phyloP scores from a whole-genome alignment of 2,329 filamentous ascomycete species.

The Ceratocystis albifundus region DNA sequence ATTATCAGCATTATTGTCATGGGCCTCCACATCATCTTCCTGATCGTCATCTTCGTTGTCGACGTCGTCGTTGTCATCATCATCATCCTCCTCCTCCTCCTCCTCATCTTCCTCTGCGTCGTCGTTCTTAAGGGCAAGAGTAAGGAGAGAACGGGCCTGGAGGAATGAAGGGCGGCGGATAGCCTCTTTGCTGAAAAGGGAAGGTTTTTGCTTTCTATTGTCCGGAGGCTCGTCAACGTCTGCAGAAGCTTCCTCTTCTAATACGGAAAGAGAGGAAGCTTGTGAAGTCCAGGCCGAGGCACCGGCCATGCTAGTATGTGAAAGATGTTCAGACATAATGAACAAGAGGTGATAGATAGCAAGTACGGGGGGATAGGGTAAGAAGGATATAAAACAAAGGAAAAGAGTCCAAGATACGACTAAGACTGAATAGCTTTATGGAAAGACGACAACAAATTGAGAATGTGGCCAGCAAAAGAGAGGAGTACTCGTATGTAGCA shows the following conservation, averaged over 20 bases:
- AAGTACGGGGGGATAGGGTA: not conserved
- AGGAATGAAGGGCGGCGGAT: conserved; percentile 22
- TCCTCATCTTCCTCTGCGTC: conserved; percentile 49
- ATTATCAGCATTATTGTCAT: conserved; percentile 46
- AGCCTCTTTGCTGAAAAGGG: conserved; percentile 28
- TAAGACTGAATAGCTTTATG: not conserved
- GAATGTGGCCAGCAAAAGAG: too few relatives aligned
- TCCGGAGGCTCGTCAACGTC: conserved; percentile 25
- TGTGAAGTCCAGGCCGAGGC: conserved; percentile 22
- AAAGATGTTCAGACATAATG: conserved; percentile 19
- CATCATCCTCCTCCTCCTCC: conserved; percentile 36
- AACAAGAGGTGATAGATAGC: not conserved
- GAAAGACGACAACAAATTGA: too few relatives aligned
- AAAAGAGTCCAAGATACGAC: not conserved
- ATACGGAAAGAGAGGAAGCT: conserved; percentile 18
- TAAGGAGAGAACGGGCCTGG: conserved; percentile 56
- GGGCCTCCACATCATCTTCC: conserved; percentile 32
- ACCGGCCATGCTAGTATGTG: conserved; percentile 15
- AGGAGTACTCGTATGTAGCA: not conserved
- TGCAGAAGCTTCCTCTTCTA: conserved; percentile 23
- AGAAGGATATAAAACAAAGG: too few relatives aligned
- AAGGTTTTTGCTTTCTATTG: conserved; percentile 11
- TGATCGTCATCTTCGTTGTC: conserved; percentile 49
- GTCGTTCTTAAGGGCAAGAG: conserved; percentile 63
- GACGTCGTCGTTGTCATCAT: conserved; percentile 39